These are phyloP conservation scores for Nakazawaea holstii DNA, from an alignment of 805 yeast species.

Conservation along the genomic window DNA sequence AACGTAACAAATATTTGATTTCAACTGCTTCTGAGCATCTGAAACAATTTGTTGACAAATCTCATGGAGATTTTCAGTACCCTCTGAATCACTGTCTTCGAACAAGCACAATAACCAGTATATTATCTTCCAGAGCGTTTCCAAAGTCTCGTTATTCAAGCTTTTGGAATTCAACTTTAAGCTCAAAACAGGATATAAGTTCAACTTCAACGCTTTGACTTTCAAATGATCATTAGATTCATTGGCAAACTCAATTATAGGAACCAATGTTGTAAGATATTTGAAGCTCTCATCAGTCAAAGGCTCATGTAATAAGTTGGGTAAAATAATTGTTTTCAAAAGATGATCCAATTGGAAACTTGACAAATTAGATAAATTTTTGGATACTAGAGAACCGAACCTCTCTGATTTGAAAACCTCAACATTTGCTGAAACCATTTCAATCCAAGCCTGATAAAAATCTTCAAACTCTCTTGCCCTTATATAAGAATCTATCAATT, in stretches of 20 bases:
- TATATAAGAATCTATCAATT: constrained; percentile 40
- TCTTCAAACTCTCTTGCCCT: constrained; percentile 52
- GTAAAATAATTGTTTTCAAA: constrained; percentile 12
- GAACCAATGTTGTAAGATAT: constrained; percentile 17
- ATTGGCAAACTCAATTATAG: constrained; percentile 36
- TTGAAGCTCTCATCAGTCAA: constrained; percentile 13
- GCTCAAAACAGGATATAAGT: constrained; percentile 19
- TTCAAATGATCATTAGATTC: constrained; percentile 23
- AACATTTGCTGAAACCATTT: constrained; percentile 10
- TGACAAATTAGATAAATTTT: constrained; percentile 39
- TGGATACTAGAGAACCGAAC: constrained; percentile 33
- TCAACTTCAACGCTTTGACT: constrained; percentile 17
- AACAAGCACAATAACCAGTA: constrained; percentile 44
- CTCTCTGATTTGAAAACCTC: constrained; percentile 18
- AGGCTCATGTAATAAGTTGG: background rate
- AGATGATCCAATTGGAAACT: constrained; percentile 33
- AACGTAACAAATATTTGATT: constrained; percentile 15
- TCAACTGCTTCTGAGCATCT: background rate
- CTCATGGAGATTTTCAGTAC: background rate
- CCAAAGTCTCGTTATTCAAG: constrained; percentile 6
- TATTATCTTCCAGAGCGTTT: constrained; percentile 37
- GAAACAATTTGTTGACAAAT: constrained; percentile 2
- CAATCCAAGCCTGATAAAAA: constrained; percentile 44
- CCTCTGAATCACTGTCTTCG: constrained; percentile 25
- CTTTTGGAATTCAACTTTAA: constrained; percentile 14